Evolutionary conservation across 139 green algal species (phyloP), one percentile per base, ranked within the genome.

Genomic region (Spirogloea muscicola): DNA sequence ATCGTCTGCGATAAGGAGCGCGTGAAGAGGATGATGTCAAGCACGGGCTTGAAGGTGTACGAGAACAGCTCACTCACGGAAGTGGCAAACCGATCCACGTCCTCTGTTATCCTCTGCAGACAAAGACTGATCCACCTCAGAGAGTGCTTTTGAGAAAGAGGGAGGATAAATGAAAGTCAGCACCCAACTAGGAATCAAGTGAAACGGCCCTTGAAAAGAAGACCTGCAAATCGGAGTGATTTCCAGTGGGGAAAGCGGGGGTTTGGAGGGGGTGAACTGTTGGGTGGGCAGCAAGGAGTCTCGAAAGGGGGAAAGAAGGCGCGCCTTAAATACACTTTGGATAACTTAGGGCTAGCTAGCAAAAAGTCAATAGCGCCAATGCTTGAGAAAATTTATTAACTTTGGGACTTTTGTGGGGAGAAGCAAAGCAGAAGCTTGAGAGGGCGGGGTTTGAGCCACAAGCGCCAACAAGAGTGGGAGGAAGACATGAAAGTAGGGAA

Each of bases 11-110:
- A 72, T 75, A 98, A 84, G 2, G 84, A 88, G 37, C 88, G 82
- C 3, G 93, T 97, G 88, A 96, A 97, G 2, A 97, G 87, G 10
- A 95, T 61, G 40, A 98, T 92, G 72, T 98, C 93, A 72, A 97
- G 84, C 69, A 96, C 73, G 16, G 93, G 93, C 86, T 94, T 97
- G 84, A 97, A 95, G 13, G 91, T 97, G 80, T 96, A 89, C 52
- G 66, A 82, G 86, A 94, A 97, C 41, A 97, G 86, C 69, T 97
- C 92, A 34, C 49, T 84, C 58, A 96, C 84, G 52, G 88, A 77
- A 49, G 84, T 87, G 29, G 80, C 82, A 67, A 97, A 98, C 83
- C 94, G 93, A 72, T 97, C 93, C 62, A 97, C 89, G 49, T 98
- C 93, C 46, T 70, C 60, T 6, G 60, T 51, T 57, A 70, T 70